Base-by-base conservation (phyloP, 495 filamentous ascomycete species). In the Penicillium turbatum region DNA sequence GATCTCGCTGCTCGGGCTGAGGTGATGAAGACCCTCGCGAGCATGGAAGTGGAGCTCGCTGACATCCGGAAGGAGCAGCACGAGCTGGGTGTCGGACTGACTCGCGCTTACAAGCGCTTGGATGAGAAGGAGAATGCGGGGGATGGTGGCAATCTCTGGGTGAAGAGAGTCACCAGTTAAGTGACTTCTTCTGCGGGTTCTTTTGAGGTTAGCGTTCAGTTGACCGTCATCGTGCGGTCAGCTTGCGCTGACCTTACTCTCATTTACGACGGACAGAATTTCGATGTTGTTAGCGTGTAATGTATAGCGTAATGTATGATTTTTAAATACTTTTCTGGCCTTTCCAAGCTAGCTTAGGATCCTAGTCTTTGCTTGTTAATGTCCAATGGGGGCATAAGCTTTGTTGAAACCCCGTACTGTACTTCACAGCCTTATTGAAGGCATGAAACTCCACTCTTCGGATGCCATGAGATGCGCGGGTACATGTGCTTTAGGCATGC, bases 11-110 rank as follows among this genome's bases (percentile, higher is more conserved):
- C 76, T 26, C 76, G 86, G 55, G 80, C 88, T 24, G 77, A 80
- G 35, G 85, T 91, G 62, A 91, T 90, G 70, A 79, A 72, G 55
- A 88, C 84, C 55, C 80, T 95, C 2, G 82, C 85, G 58, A 75
- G 72, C 31, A 72, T 95, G n/a, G 77, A 83, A 37, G 74, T 72
- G 52, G 89, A 95, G 67, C 77, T 95, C 34, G 86, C 85, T 7
- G 89, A 95, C 47, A 82, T 96, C 21, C 80, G 82, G 71, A 77
- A 82, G 53, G 84, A 93, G 69, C 84, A 91, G 63, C 90, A 96
- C 63, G 92, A 96, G 55, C 74, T 92, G 35, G 92, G 92, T 9
- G 64, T 97, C 61, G 89, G 84, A 72, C 67, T 96, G 37, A 83
- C 92, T 63, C 71, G 90, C 43, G 88, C 89, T 6, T 92, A 85